These are phyloP conservation scores for Acrodontium crateriforme DNA, from an alignment of 2,329 filamentous ascomycete genomes.

Conservation along the genomic window DNA sequence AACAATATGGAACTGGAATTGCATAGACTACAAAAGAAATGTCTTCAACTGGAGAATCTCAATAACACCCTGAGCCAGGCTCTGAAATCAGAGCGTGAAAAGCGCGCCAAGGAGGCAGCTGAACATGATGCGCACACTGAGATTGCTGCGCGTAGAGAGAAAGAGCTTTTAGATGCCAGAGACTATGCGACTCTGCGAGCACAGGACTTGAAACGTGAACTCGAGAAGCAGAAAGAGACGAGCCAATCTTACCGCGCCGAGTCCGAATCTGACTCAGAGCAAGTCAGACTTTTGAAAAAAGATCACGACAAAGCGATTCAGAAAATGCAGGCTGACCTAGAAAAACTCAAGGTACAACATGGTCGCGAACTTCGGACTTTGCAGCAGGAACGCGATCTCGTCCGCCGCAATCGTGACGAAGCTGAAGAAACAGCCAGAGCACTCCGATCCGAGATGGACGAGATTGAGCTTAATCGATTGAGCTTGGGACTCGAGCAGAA, in stretches of 20 bases:
- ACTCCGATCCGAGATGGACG: too few species aligned
- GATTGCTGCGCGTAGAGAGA: slow-evolving; percentile 11
- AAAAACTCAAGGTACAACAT: slow-evolving; percentile 7
- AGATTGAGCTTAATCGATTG: slow-evolving; percentile 11
- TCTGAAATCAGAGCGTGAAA: slow-evolving; percentile 13
- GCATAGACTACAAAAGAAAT: slow-evolving; percentile 12
- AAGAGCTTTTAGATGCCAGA: slow-evolving; percentile 12
- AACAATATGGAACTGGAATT: slow-evolving; percentile 12
- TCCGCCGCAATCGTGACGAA: slow-evolving; percentile 8
- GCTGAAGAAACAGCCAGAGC: slow-evolving; percentile 10
- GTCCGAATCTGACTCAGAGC: slow-evolving; percentile 4
- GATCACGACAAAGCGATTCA: slow-evolving; percentile 10
- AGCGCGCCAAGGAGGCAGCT: slow-evolving; percentile 10
- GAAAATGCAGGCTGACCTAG: slow-evolving; percentile 9
- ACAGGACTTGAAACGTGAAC: slow-evolving; percentile 10
- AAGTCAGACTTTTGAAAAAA: slow-evolving; percentile 4
- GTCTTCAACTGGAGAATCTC: slow-evolving; percentile 15
- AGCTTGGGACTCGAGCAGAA: slow-evolving; percentile 10
- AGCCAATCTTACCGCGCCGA: slow-evolving; percentile 7
- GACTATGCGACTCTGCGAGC: slow-evolving; percentile 11
- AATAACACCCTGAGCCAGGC: slow-evolving; percentile 13
- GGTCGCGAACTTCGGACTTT: slow-evolving; percentile 7
- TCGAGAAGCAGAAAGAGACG: background rate
- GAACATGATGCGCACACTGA: slow-evolving; percentile 8
- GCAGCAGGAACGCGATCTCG: slow-evolving; percentile 12